Conservation (phyloP, 2,329 filamentous ascomycete genomes). For the Xylariaceae sp. region DNA sequence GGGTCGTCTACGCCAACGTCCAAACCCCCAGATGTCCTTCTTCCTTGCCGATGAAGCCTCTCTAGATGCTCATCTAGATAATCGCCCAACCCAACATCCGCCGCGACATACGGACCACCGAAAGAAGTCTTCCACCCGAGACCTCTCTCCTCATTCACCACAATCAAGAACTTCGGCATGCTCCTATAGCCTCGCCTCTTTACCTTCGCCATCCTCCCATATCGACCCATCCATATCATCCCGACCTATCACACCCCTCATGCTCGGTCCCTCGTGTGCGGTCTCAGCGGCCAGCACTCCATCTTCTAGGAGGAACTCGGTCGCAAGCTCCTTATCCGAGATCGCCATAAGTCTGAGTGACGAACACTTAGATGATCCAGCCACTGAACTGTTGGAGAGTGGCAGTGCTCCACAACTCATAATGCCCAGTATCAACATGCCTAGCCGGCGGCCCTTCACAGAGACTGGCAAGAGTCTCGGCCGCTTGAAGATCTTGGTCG, state of each 20-base stretch:
- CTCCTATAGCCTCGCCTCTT: constrained; percentile 29
- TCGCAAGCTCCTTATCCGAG: constrained; percentile 46
- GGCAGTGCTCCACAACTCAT: constrained; percentile 72
- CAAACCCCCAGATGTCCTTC: constrained; percentile 47
- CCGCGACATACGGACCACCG: constrained; percentile 30
- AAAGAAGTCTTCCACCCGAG: constrained; percentile 19
- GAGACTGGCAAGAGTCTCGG: constrained; percentile 79
- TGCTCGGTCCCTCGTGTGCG: constrained; percentile 38
- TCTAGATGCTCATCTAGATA: constrained; percentile 39
- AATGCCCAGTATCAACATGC: constrained; percentile 95
- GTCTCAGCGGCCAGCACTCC: constrained; percentile 44
- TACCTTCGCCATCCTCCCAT: constrained; percentile 20
- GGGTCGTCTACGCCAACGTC: constrained; percentile 38
- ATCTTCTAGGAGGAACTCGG: constrained; percentile 47
- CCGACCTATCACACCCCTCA: constrained; percentile 43
- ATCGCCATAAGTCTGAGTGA: constrained; percentile 41
- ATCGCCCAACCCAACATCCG: constrained; percentile 21
- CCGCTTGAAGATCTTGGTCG: constrained; percentile 82
- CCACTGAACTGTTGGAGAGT: constrained; percentile 43
- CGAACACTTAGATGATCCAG: constrained; percentile 42
- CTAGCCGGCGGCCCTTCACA: constrained; percentile 83
- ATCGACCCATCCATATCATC: constrained; percentile 32
- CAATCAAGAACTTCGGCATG: constrained; percentile 29
- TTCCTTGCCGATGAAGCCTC: constrained; percentile 48
- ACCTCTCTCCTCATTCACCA: constrained; percentile 24